Evolutionary conservation across 108 stramenopile genomes (phyloP).

Genomic region (Skeletonema menzelii): DNA sequence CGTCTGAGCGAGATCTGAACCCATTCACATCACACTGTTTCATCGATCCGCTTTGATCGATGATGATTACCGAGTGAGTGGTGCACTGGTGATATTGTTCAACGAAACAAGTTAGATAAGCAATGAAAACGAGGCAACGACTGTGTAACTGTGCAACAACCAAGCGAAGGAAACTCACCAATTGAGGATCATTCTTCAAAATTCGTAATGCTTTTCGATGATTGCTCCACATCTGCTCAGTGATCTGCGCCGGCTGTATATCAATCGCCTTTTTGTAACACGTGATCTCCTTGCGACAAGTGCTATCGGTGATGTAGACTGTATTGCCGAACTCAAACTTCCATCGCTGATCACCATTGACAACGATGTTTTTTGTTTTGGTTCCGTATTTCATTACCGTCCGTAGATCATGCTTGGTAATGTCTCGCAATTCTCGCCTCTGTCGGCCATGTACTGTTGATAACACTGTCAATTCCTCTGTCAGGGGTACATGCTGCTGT

Average conservation of each 20-base stretch:
- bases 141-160: background rate
- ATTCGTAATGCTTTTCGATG: slow-evolving; percentile 38
- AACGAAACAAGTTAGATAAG: too few species aligned
- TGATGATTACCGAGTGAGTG: slow-evolving; percentile 59
- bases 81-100: slow-evolving; percentile 12
- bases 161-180: background rate
- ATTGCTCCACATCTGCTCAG: slow-evolving; percentile 12
- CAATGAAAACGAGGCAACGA: too few species aligned
- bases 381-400: slow-evolving; percentile 58
- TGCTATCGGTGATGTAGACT: slow-evolving; percentile 52
- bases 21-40: slow-evolving; percentile 45
- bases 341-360: slow-evolving; percentile 50
- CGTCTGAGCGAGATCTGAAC: slow-evolving; percentile 50
- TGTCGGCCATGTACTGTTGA: slow-evolving; percentile 61
- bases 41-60: slow-evolving; percentile 70
- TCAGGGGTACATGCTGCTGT: background rate
- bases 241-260: slow-evolving; percentile 41
- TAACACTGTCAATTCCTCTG: slow-evolving; percentile 53
- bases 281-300: slow-evolving; percentile 47
- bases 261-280: slow-evolving; percentile 48
- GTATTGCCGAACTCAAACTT: slow-evolving; percentile 54
- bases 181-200: slow-evolving; percentile 51
- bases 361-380: slow-evolving; percentile 6
- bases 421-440: slow-evolving; percentile 57
- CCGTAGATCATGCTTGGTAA: slow-evolving; percentile 53